phyloP scores from a whole-genome alignment of 139 green algal species.

The Volvox reticuliferus region DNA sequence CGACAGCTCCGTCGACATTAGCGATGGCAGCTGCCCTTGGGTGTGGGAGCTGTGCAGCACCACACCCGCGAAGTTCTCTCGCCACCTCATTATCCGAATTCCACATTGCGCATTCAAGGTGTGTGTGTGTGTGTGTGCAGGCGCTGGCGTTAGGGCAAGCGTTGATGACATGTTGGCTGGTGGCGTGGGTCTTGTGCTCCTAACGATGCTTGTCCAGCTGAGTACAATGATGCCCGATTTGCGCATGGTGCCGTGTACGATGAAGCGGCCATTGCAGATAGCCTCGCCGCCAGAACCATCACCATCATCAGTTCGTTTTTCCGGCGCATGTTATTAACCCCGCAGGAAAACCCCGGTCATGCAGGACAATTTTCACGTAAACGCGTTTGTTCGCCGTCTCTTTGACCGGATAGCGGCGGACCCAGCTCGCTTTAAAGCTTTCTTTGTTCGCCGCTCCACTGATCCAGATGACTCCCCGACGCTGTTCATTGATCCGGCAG shows the following conservation, averaged over 20 bases:
- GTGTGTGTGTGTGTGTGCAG: background rate
- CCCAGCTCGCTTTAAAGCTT: background rate
- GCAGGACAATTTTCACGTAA: slow-evolving; percentile 42
- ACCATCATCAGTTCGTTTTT: too few species aligned
- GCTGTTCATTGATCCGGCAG: slow-evolving; percentile 74
- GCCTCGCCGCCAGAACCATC: too few species aligned
- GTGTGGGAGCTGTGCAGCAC: slow-evolving; percentile 81
- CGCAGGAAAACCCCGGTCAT: too few species aligned
- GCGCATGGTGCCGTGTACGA: too few species aligned
- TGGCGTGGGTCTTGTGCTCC: too few species aligned
- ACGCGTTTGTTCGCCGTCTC: slow-evolving; percentile 36
- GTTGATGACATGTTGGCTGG: too few species aligned
- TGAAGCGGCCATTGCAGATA: too few species aligned
- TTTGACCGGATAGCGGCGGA: slow-evolving; percentile 36
- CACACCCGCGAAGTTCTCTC: slow-evolving; percentile 77
- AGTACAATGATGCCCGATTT: too few species aligned
- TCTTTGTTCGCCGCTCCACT: slow-evolving; percentile 17
- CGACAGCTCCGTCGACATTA: background rate
- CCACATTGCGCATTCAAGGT: slow-evolving; percentile 70
- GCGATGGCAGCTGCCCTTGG: slow-evolving; percentile 4
- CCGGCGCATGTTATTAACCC: too few species aligned
- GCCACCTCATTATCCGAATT: slow-evolving; percentile 79
- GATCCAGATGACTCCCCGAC: slow-evolving; percentile 14
- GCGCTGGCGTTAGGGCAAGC: too few species aligned
- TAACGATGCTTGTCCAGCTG: too few species aligned